Evolutionary conservation across 2,329 filamentous ascomycete species (phyloP).

Genomic region (Hypoxylon sp.): DNA sequence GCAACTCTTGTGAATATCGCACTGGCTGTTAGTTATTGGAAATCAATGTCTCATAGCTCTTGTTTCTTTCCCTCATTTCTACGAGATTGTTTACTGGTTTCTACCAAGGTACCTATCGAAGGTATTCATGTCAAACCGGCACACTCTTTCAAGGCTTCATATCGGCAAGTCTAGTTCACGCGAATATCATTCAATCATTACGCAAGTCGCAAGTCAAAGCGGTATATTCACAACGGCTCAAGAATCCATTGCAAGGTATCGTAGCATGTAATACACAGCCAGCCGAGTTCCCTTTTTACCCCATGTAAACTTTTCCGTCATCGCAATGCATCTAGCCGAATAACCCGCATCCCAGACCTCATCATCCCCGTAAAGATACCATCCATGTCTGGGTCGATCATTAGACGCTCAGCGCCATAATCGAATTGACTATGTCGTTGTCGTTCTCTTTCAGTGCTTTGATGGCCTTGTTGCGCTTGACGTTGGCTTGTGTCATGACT

Average conservation of each 20-base stretch:
- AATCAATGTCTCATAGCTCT: neutral
- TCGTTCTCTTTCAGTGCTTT: constrained; percentile 99
- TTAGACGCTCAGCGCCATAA: constrained; percentile 96
- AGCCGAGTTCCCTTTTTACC: constrained; percentile 45
- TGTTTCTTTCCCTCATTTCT: neutral
- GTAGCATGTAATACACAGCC: constrained; percentile 49
- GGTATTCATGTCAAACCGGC: too few species aligned
- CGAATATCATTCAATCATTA: constrained; percentile 8
- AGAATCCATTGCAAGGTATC: constrained; percentile 49
- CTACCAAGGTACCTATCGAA: too few species aligned
- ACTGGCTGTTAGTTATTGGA: neutral
- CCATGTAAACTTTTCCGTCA: constrained; percentile 41
- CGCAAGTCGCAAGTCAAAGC: constrained; percentile 19
- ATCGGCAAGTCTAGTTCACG: constrained; percentile 6
- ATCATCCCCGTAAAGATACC: constrained; percentile 18
- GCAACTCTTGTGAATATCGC: constrained; percentile 8
- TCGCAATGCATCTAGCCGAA: constrained; percentile 46
- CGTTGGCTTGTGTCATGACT: constrained; percentile 97
- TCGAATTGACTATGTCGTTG: constrained; percentile 99
- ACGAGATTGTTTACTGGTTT: neutral
- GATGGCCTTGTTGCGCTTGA: constrained; percentile 98
- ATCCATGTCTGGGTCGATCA: constrained; percentile 18
- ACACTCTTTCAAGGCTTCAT: neutral
- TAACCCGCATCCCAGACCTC: constrained; percentile 11
- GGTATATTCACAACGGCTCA: constrained; percentile 33